Evolutionary conservation across 176 grass and related monocot species (phyloP).

Genomic region (Leersia perrieri): DNA sequence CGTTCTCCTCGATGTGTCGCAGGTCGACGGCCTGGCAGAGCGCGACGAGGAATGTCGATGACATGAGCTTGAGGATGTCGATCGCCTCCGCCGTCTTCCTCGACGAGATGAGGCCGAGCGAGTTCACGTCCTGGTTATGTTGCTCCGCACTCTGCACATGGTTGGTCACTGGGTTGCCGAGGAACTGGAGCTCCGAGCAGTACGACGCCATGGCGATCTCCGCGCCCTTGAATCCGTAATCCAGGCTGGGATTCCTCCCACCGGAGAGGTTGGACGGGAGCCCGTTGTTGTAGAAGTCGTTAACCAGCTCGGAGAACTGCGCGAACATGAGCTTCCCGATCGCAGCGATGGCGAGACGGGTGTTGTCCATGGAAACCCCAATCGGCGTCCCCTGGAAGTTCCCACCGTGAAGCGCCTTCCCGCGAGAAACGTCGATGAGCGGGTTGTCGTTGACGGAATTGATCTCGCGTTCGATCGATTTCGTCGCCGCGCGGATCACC

Average conservation of each 20-base stretch:
- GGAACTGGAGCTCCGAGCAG: constrained; percentile 80
- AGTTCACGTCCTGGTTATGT: constrained; percentile 92
- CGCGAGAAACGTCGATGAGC: constrained; percentile 79
- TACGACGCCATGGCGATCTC: constrained; percentile 86
- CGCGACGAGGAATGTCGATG: constrained; percentile 33
- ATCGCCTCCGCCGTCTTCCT: constrained; percentile 75
- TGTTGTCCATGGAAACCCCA: constrained; percentile 96
- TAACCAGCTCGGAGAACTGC: constrained; percentile 87
- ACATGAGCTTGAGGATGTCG: constrained; percentile 83
- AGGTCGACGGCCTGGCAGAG: constrained; percentile 27
- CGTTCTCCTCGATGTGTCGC: constrained; percentile 23
- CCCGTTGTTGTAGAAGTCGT: constrained; percentile 86
- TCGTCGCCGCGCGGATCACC: constrained; percentile 78
- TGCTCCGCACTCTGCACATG: constrained; percentile 90
- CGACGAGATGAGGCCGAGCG: constrained; percentile 68
- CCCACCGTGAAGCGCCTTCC: constrained; percentile 78
- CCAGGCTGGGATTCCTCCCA: constrained; percentile 72
- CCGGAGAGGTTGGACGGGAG: constrained; percentile 81
- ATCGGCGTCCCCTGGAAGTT: constrained; percentile 98
- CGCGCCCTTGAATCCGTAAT: constrained; percentile 86
- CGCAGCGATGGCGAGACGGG: constrained; percentile 74
- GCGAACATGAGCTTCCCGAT: constrained; percentile 96
- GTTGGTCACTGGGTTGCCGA: constrained; percentile 79
- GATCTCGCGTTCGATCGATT: constrained; percentile 95
- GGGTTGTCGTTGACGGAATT: constrained; percentile 99